Evolutionary conservation across 192 early-diverging fungal genomes (phyloP).

Genomic region (Obelidium mucronatum): DNA sequence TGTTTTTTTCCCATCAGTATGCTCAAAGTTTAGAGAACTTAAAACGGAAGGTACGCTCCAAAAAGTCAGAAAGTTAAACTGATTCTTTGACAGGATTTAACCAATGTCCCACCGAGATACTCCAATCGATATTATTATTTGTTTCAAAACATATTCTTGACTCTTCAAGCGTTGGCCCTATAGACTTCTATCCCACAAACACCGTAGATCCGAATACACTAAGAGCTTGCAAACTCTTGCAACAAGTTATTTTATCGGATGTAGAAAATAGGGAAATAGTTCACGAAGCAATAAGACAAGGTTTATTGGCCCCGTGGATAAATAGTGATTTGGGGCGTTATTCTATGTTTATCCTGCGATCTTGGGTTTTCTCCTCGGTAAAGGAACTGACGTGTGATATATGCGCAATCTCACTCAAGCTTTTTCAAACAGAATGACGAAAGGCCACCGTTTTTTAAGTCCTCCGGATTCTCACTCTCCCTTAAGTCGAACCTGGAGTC

Average conservation of each 20-base stretch:
- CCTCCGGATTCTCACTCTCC: neutral
- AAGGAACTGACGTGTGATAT: too few species aligned
- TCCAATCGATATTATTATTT: conserved; percentile 71
- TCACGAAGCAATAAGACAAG: conserved; percentile 80
- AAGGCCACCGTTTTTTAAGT: conserved; percentile 69
- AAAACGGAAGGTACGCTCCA: conserved; percentile 52
- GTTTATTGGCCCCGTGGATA: conserved; percentile 66
- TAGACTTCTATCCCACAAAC: neutral
- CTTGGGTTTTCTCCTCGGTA: conserved; percentile 63
- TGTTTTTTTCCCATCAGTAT: conserved; percentile 73
- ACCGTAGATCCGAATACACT: neutral
- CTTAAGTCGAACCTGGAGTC: neutral
- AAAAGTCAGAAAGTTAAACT: neutral
- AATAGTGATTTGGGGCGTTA: conserved; percentile 72
- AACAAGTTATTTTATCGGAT: conserved; percentile 16
- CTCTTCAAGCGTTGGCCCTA: conserved; percentile 10
- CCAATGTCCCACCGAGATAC: conserved; percentile 71
- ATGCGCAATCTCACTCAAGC: neutral
- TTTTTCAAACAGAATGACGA: conserved; percentile 66
- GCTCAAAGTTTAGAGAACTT: conserved; percentile 52
- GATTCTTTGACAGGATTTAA: conserved; percentile 60
- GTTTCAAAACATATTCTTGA: conserved; percentile 71
- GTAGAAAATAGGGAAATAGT: conserved; percentile 74
- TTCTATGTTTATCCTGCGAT: conserved; percentile 70
- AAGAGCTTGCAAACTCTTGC: conserved; percentile 22